Evolutionary conservation across 768 basidiomycete genomes (phyloP).

Genomic region (Kwoniella europaea): DNA sequence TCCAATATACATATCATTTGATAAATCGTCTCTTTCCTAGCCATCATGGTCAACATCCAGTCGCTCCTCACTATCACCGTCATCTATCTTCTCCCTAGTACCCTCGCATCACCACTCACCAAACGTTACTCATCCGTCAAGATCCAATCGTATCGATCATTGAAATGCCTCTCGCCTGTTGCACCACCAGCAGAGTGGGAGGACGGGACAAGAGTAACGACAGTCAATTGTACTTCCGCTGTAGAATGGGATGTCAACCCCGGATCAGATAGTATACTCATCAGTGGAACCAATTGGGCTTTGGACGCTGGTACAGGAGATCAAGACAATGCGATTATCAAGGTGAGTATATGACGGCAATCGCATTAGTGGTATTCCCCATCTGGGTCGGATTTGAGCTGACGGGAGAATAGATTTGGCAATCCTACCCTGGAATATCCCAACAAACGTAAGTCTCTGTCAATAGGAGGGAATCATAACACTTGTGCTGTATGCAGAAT

Average conservation of each 20-base stretch:
- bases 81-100: constrained; percentile 4
- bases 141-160: constrained; percentile 4
- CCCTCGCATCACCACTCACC: neutral
- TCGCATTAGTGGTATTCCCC: too few relatives aligned
- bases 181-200: neutral
- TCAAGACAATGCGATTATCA: constrained; percentile 16
- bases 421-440: constrained; percentile 15
- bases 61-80: constrained; percentile 11
- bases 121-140: neutral
- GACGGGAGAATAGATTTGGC: constrained; percentile 11
- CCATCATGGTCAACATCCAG: neutral
- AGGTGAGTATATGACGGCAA: constrained; percentile 9
- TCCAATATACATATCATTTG: neutral
- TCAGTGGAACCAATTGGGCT: constrained; percentile 12
- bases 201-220: neutral
- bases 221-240: constrained; percentile 1
- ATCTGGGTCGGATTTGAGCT: neutral
- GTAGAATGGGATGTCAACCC: constrained; percentile 20
- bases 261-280: constrained; percentile 11
- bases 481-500: constrained; percentile 11
- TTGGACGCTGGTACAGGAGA: constrained; percentile 21
- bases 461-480: too few relatives aligned
- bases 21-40: neutral
- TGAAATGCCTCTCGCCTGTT: constrained; percentile 1
- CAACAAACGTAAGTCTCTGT: constrained; percentile 18